Conservation (phyloP, 1,139 yeast species). For the Blastobotrys capitulatus region DNA sequence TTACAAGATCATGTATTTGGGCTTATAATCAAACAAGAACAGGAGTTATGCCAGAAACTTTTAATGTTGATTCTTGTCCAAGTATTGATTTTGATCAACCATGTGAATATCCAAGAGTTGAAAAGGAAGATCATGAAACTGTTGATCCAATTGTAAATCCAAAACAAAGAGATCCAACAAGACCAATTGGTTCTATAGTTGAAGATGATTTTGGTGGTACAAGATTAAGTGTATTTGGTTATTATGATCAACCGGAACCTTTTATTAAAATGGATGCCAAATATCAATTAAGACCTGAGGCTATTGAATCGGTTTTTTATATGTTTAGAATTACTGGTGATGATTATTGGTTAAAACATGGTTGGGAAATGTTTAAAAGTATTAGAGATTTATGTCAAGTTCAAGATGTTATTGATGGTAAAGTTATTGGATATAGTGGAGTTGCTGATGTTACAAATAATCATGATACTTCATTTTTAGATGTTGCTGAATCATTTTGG, state of each 20-base stretch:
- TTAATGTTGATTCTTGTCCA: conserved; percentile 37
- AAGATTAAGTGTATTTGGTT: conserved; percentile 29
- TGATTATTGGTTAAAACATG: conserved; percentile 60
- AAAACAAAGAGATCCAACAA: conserved; percentile 20
- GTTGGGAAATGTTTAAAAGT: conserved; percentile 58
- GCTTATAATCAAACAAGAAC: conserved; percentile 46
- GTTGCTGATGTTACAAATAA: conserved; percentile 47
- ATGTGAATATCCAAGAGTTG: background rate
- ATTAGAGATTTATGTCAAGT: conserved; percentile 34
- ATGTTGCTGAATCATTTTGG: conserved; percentile 74
- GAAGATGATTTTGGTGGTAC: conserved; percentile 19
- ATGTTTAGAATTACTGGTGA: conserved; percentile 75
- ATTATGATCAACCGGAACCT: conserved; percentile 35
- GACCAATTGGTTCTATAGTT: conserved; percentile 20
- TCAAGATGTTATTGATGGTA: conserved; percentile 33
- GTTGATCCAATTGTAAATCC: conserved; percentile 1
- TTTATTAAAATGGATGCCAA: conserved; percentile 40
- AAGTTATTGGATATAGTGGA: conserved; percentile 41
- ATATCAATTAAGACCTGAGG: conserved; percentile 65
- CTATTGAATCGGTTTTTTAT: conserved; percentile 69
- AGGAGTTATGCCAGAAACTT: conserved; percentile 43
- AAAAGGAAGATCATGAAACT: background rate
- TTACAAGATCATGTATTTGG: conserved; percentile 65
- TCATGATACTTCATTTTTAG: conserved; percentile 27
- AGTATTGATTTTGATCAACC: conserved; percentile 13